Evolutionary conservation across 768 basidiomycete genomes (phyloP).

Genomic region (Psilocybe subaeruginosa): DNA sequence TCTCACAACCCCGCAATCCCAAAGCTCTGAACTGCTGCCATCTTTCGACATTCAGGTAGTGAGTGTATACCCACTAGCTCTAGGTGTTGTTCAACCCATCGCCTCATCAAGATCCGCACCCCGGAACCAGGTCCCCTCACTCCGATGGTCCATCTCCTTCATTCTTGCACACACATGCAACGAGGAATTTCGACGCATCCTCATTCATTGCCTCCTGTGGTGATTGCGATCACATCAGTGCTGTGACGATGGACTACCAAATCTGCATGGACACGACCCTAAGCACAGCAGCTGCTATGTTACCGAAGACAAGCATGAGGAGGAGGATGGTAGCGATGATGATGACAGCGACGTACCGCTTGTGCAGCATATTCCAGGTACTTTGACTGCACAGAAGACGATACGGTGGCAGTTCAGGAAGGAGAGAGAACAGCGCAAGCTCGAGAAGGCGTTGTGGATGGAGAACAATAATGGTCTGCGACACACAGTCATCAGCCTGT

Average conservation of each 20-base stretch:
- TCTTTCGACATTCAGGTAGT: constrained; percentile 40
- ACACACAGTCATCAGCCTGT: no score
- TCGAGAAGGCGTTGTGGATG: no score
- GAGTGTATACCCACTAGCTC: constrained; percentile 46
- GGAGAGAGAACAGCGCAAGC: no score
- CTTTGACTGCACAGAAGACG: no score
- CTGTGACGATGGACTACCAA: not conserved
- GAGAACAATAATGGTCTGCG: no score
- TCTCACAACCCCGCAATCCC: constrained; percentile 13
- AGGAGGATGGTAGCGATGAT: no score
- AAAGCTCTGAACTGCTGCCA: constrained; percentile 10
- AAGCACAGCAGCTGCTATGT: no score
- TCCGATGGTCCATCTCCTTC: constrained; percentile 11
- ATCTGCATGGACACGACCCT: no score
- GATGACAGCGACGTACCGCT: no score
- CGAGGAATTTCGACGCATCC: not conserved
- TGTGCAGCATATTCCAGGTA: no score
- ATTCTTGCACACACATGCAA: constrained; percentile 14
- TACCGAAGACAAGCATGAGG: no score
- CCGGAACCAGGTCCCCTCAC: not conserved
- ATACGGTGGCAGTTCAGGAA: no score
- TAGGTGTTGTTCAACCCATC: constrained; percentile 18
- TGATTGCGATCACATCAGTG: not conserved
- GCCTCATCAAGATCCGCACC: constrained; percentile 8
- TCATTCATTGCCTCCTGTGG: not conserved